Percentiles rank a stretch among this genome's conserved stretches.
These are phyloP conservation scores for Xenosphaeropsis pyriputrescens DNA, from an alignment of 2,329 filamentous ascomycete species.

Conservation along the genomic window DNA sequence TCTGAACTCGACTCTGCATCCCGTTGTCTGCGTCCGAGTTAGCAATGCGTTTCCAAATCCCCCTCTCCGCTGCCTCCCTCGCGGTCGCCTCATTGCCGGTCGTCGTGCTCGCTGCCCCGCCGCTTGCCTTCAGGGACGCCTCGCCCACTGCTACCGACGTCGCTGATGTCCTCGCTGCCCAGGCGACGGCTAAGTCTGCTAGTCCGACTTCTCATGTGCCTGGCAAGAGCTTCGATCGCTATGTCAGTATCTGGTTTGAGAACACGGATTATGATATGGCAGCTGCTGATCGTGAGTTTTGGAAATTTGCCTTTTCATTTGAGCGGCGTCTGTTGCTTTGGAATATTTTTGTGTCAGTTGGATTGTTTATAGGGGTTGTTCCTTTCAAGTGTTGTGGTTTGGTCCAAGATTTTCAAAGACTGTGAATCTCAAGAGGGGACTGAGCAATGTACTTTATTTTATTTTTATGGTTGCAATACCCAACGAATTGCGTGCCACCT, in stretches of 20 bases:
- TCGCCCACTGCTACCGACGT: slow-evolving; percentile 32
- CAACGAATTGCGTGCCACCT: no score
- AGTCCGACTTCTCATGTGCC: slow-evolving; percentile 49
- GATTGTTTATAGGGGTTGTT: no score
- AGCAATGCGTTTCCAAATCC: slow-evolving; percentile 12
- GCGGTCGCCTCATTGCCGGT: no score
- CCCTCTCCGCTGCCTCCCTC: slow-evolving; percentile 10
- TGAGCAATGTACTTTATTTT: no score
- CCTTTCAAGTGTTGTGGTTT: no score
- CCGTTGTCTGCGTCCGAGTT: background rate
- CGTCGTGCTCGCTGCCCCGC: slow-evolving; percentile 10
- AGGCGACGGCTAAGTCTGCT: slow-evolving; percentile 42
- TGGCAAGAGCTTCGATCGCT: slow-evolving; percentile 59
- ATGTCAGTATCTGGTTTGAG: slow-evolving; percentile 63
- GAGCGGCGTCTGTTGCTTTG: no score
- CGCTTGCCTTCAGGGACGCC: slow-evolving; percentile 8
- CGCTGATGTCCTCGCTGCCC: slow-evolving; percentile 35
- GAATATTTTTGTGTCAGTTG: no score
- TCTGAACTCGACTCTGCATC: background rate
- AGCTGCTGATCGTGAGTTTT: slow-evolving; percentile 39
- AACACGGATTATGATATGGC: slow-evolving; percentile 59
- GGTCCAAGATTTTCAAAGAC: no score
- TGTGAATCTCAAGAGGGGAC: no score
- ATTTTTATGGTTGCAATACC: no score
- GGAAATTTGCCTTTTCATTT: slow-evolving; percentile 4